These are phyloP conservation scores for Fremontodendron californicum DNA, from an alignment of 345 rosid species.

Conservation along the genomic window DNA sequence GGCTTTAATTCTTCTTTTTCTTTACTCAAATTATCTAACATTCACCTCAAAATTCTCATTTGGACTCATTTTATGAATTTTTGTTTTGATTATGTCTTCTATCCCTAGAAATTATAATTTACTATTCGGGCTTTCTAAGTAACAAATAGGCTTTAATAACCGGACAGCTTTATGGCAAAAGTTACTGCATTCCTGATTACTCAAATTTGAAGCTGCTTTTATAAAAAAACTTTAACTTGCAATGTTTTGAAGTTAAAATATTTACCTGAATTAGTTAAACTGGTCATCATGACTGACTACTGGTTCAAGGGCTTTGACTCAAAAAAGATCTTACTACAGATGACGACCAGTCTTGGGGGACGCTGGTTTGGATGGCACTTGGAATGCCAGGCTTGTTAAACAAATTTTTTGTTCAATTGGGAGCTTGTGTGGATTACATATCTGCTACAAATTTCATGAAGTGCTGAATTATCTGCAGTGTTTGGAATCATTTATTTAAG, in stretches of 20 bases:
- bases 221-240: not conserved
- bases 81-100: not conserved
- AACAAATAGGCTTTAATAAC: not conserved
- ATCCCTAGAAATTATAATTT: not conserved
- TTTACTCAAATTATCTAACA: not conserved
- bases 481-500: not conserved
- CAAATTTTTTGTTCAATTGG: not conserved
- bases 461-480: not conserved
- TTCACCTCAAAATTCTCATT: not conserved
- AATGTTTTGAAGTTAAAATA: not conserved
- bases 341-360: not conserved
- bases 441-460: not conserved
- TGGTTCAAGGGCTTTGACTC: not conserved
- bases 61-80: not conserved
- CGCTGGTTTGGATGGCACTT: not conserved
- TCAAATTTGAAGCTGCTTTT: not conserved
- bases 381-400: not conserved
- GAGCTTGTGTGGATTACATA: not conserved
- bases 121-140: not conserved
- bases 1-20: not conserved
- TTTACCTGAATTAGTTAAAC: not conserved
- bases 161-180: not conserved
- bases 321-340: not conserved
- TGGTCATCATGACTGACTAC: not conserved
- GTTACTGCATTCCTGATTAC: not conserved